A percentile compares a stretch with the other conserved stretches of the same genome.
phyloP scores from a whole-genome alignment of 306 rosid genomes.

The Lupinus albus region DNA sequence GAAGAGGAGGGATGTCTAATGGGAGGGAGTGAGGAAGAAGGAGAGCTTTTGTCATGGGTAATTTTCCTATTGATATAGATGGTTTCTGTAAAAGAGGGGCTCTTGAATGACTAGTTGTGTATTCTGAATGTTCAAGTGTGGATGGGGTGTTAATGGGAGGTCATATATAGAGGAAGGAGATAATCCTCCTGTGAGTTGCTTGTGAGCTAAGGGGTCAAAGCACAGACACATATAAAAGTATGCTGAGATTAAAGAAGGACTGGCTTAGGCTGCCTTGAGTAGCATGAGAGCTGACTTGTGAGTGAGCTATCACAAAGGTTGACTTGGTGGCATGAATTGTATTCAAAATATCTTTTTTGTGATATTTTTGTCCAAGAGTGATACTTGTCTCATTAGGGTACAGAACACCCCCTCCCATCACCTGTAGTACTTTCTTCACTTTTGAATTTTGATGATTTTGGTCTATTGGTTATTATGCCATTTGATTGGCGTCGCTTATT shows the following conservation, averaged over 20 bases:
- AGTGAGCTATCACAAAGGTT: background rate
- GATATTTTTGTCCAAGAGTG: background rate
- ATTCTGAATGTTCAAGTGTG: slow-evolving; percentile 12
- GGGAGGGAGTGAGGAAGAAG: background rate
- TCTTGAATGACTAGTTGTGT: background rate
- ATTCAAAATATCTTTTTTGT: background rate
- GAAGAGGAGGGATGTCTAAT: background rate
- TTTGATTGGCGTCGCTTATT: slow-evolving; percentile 39
- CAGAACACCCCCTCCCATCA: background rate
- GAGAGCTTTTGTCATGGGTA: background rate
- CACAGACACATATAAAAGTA: background rate
- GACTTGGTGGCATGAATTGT: background rate
- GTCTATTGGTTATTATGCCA: slow-evolving; percentile 24
- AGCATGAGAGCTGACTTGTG: slow-evolving; percentile 19
- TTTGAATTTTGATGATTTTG: slow-evolving; percentile 9
- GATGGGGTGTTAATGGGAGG: background rate
- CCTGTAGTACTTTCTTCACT: slow-evolving; percentile 12
- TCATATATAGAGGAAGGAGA: background rate
- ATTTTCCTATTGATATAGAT: background rate
- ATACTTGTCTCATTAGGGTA: slow-evolving; percentile 1
- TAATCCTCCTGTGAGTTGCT: background rate
- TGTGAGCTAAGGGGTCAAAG: slow-evolving; percentile 11
- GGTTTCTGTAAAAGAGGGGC: background rate
- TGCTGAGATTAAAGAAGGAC: background rate
- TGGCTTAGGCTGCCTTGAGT: slow-evolving; percentile 33